Conservation (phyloP, 2,329 filamentous ascomycete genomes). For the Diaporthe batatas region DNA sequence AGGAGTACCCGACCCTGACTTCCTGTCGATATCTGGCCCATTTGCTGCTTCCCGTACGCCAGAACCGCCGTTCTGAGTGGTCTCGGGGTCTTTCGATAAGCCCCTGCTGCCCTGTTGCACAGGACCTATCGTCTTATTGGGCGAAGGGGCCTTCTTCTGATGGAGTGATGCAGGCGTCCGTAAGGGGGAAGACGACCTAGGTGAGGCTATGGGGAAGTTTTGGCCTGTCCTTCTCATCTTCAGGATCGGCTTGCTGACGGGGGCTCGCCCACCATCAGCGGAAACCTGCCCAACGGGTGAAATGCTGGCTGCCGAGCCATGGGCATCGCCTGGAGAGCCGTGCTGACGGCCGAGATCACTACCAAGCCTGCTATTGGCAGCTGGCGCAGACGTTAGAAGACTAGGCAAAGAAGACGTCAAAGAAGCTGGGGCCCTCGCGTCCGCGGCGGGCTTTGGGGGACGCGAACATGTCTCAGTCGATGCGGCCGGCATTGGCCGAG, state of each 20-base stretch:
- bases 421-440: neutral
- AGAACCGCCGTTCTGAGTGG: neutral
- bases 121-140: conserved; percentile 8
- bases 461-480: neutral
- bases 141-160: conserved; percentile 21
- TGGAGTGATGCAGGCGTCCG: conserved; percentile 16
- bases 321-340: neutral
- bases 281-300: neutral
- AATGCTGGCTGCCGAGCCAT: neutral
- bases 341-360: conserved; percentile 1
- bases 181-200: conserved; percentile 12
- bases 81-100: neutral
- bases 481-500: neutral
- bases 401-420: neutral
- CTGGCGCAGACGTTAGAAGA: conserved; percentile 1
- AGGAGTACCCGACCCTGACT: neutral
- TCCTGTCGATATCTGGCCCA: neutral
- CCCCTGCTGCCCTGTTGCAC: neutral
- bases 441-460: neutral
- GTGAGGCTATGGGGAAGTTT: conserved; percentile 34
- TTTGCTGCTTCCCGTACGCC: neutral
- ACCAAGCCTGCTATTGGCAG: conserved; percentile 7
- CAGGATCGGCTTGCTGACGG: conserved; percentile 28
- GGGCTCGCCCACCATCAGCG: neutral
- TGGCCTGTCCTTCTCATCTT: conserved; percentile 42